Base-by-base conservation (phyloP, 768 basidiomycete species). In the Collybiopsis confluens region DNA sequence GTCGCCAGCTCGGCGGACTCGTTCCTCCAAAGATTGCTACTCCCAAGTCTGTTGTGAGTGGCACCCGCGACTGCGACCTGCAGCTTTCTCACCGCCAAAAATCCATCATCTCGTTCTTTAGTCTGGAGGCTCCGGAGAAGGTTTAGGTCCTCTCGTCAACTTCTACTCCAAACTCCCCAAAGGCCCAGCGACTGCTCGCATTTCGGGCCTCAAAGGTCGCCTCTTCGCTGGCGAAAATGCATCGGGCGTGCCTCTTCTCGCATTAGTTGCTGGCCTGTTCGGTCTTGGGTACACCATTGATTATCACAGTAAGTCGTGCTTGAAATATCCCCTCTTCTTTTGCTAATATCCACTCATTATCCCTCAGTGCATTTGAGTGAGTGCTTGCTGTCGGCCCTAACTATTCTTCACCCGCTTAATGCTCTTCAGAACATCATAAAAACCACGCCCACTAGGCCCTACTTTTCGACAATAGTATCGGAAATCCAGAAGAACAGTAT, bases 151-250 rank as follows among this genome's bases (percentile, higher is more conserved):
- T 28, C 87, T 98, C 65, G 92, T 97, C 59, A 85, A 92, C 61
- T 98, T 97, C 73, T 98, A 98, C 78, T 93, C 90, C 56, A 95
- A 92, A 72, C 82, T 98, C 46, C 96, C 94, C 59, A 98, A 98
- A 70, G 95, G 95, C 43, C 75, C 82, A 37, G 81, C 84, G 33
- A 76, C 90, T 16, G 66, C 77, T 36, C 73, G 83, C 18, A 73
- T 78, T 50, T 72, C 72, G 52, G 90, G 92, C 20, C 74, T 96
- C 64, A 89, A 90, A 70, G 89, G 71, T n/a, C 77, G 85, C 42
- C 91, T 77, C 73, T 93, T 94, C 70, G 83, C 79, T 60, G 94
- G 92, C 58, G 83, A 84, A 72, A 96, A 92, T 69, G 94, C 92
- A 37, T 87, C 85, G 1, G 87, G 80, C 23, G 77, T 73, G 41